Conservation (phyloP, 139 green algal species). For the Chlamydomonas schloesseri region DNA sequence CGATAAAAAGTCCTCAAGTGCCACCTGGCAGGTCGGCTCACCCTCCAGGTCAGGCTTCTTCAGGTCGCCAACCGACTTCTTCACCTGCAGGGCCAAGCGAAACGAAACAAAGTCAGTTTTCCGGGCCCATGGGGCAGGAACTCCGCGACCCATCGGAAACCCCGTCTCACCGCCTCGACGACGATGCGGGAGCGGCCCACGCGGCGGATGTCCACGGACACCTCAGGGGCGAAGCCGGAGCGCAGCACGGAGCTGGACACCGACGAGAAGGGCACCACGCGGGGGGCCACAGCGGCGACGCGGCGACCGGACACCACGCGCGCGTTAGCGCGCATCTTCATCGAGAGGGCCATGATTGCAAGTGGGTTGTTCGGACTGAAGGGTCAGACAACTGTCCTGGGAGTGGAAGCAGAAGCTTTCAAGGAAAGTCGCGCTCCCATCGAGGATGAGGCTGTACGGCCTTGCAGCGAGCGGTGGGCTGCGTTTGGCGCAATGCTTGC, state of each 20-base stretch:
- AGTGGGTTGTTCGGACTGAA: no score
- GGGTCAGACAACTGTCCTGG: no score
- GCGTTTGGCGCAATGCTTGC: no score
- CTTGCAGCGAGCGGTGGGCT: no score
- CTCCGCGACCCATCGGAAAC: background rate
- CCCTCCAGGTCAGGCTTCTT: constrained; percentile 94
- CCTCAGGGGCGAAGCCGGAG: constrained; percentile 26
- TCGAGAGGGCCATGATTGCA: constrained; percentile 33
- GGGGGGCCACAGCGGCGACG: constrained; percentile 28
- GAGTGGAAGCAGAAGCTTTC: no score
- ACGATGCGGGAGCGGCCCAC: constrained; percentile 36
- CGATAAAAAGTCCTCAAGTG: no score
- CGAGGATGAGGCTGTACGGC: no score
- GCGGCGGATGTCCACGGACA: constrained; percentile 19
- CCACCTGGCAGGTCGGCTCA: constrained; percentile 66
- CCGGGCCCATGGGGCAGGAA: background rate
- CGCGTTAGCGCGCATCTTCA: constrained; percentile 36
- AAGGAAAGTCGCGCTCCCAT: no score
- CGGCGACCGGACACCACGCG: constrained; percentile 33
- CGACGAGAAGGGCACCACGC: constrained; percentile 33
- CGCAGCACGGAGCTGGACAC: constrained; percentile 16
- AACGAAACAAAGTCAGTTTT: background rate
- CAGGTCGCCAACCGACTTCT: constrained; percentile 94
- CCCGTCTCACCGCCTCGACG: constrained; percentile 47
- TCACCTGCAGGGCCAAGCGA: constrained; percentile 47